These are phyloP conservation scores for Fusarium sp. DNA, from an alignment of 2,329 filamentous ascomycete species.

Conservation along the genomic window DNA sequence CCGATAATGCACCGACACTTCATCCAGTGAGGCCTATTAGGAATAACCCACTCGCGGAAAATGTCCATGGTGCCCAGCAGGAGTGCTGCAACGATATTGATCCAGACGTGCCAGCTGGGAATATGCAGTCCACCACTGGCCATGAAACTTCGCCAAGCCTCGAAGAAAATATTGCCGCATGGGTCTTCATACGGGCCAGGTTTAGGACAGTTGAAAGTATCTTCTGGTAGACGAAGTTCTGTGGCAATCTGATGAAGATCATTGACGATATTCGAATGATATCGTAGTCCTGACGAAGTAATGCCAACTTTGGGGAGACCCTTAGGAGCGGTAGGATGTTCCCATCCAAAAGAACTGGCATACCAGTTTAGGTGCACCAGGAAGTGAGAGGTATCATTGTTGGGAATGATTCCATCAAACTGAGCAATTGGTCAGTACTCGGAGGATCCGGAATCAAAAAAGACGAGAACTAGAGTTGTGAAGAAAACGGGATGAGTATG, in stretches of 20 bases:
- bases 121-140: conserved; percentile 34
- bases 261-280: conserved; percentile 35
- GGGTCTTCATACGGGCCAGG: conserved; percentile 33
- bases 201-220: conserved; percentile 42
- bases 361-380: conserved; percentile 49
- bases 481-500: background rate
- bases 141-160: conserved; percentile 45
- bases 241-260: conserved; percentile 45
- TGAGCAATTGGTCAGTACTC: conserved; percentile 16
- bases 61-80: conserved; percentile 29
- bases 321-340: conserved; percentile 46
- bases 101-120: conserved; percentile 34
- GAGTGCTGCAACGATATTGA: conserved; percentile 35
- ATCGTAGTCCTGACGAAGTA: conserved; percentile 34
- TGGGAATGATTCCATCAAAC: conserved; percentile 49
- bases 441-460: background rate
- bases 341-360: conserved; percentile 47
- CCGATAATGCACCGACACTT: conserved; percentile 47
- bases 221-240: conserved; percentile 41
- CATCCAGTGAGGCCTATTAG: conserved; percentile 48
- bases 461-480: background rate
- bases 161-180: conserved; percentile 49
- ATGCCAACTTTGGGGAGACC: conserved; percentile 44
- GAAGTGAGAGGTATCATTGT: conserved; percentile 47
- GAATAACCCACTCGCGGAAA: conserved; percentile 46